A percentile compares a stretch with the other conserved stretches of the same genome.
These are phyloP conservation scores for Quercus bicolor DNA, from an alignment of 306 rosid species.

Conservation along the genomic window DNA sequence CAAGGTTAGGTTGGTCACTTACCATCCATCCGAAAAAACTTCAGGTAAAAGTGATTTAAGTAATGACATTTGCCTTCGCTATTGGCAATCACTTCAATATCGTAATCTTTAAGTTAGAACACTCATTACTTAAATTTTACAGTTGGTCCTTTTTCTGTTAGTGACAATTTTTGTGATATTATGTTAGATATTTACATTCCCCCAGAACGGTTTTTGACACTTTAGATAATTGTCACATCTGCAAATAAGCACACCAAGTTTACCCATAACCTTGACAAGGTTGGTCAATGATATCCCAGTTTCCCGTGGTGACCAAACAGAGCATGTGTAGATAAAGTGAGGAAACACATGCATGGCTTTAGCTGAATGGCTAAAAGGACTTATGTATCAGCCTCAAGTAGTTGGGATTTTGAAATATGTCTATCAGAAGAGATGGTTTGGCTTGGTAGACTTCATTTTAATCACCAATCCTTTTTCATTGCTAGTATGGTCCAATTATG, in stretches of 20 bases:
- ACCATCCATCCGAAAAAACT: neutral
- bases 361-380: conserved; percentile 10
- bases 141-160: neutral
- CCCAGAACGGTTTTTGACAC: neutral
- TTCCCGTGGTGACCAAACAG: neutral
- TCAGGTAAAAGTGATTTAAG: neutral
- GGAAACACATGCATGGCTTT: conserved; percentile 4
- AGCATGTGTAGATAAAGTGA: neutral
- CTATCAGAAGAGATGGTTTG: neutral
- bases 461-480: neutral
- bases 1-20: neutral
- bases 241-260: neutral
- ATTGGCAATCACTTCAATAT: neutral
- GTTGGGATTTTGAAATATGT: neutral
- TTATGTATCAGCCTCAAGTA: neutral
- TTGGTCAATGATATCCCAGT: neutral
- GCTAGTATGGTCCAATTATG: neutral
- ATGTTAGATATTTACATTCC: neutral
- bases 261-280: neutral
- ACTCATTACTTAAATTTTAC: neutral
- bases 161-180: neutral
- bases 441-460: neutral
- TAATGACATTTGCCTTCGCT: neutral
- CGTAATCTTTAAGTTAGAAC: neutral
- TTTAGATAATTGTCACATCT: neutral